phyloP scores from a whole-genome alignment of 129 eudicot genomes.

The Cynara cardunculus region DNA sequence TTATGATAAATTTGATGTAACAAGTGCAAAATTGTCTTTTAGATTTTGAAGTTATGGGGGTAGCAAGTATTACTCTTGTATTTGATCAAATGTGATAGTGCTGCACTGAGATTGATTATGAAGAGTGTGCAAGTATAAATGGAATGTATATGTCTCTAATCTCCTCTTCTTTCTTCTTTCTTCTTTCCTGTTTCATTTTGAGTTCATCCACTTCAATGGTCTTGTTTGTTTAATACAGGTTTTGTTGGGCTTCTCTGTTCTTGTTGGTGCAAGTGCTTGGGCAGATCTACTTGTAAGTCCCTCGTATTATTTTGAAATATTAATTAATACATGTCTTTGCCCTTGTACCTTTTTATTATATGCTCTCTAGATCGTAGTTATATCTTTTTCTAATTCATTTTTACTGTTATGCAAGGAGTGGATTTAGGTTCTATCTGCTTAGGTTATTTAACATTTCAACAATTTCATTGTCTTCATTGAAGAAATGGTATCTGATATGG shows the following conservation, averaged over 20 bases:
- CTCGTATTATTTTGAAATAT: neutral
- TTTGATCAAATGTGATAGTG: neutral
- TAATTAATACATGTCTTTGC: neutral
- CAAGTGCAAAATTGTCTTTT: no score
- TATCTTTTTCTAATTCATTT: neutral
- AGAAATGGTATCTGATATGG: neutral
- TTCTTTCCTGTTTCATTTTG: neutral
- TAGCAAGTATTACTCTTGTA: neutral
- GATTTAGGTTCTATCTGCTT: no score
- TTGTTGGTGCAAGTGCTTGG: conserved; percentile 70
- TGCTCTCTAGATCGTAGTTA: no score
- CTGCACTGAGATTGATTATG: neutral
- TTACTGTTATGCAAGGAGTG: no score
- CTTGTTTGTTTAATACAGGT: conserved; percentile 86
- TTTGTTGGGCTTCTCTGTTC: conserved; percentile 88
- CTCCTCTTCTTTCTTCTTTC: neutral
- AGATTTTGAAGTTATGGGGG: neutral
- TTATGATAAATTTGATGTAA: no score
- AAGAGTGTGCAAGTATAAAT: neutral
- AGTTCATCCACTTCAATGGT: conserved; percentile 28
- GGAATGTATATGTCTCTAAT: neutral
- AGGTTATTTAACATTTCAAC: no score
- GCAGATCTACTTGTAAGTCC: conserved; percentile 72
- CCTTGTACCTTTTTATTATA: neutral
- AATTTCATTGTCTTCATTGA: neutral